These are phyloP conservation scores for Dryas octopetala DNA, from an alignment of 306 rosid genomes.

Conservation along the genomic window DNA sequence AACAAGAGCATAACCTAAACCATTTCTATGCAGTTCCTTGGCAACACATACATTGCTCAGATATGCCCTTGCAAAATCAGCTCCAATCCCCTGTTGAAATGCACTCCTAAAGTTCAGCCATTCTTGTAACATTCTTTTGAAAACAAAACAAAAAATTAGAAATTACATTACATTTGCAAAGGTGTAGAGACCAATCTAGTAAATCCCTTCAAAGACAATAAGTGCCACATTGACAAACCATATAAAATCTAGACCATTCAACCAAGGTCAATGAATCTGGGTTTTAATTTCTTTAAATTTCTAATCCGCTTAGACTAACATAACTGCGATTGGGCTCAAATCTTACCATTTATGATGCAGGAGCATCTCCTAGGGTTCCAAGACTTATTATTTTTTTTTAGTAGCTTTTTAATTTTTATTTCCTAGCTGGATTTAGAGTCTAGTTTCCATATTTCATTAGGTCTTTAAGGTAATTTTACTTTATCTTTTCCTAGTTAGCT, in stretches of 20 bases:
- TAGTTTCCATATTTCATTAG: too few relatives aligned
- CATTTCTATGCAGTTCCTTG: constrained; percentile 73
- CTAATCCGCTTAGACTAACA: not conserved
- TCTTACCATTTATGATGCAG: not conserved
- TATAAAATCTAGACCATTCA: not conserved
- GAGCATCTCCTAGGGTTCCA: too few relatives aligned
- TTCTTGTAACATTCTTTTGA: not conserved
- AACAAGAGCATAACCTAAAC: constrained; percentile 71
- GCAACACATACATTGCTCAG: constrained; percentile 96
- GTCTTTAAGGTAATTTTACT: too few relatives aligned
- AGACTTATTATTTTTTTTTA: too few relatives aligned
- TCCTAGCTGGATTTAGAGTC: too few relatives aligned
- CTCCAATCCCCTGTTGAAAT: constrained; percentile 56
- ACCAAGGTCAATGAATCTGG: not conserved
- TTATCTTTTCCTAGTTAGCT: too few relatives aligned
- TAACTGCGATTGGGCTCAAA: not conserved
- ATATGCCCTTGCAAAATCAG: constrained; percentile 82
- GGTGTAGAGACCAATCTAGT: not conserved
- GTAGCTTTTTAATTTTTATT: too few relatives aligned
- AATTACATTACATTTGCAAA: not conserved
- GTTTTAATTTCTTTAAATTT: not conserved
- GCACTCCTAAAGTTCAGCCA: constrained; percentile 6
- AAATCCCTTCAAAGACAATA: not conserved
- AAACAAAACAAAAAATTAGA: not conserved
- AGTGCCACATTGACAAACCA: not conserved